Conservation (phyloP, 2,329 filamentous ascomycete genomes). For the Gnomoniopsis sp. region DNA sequence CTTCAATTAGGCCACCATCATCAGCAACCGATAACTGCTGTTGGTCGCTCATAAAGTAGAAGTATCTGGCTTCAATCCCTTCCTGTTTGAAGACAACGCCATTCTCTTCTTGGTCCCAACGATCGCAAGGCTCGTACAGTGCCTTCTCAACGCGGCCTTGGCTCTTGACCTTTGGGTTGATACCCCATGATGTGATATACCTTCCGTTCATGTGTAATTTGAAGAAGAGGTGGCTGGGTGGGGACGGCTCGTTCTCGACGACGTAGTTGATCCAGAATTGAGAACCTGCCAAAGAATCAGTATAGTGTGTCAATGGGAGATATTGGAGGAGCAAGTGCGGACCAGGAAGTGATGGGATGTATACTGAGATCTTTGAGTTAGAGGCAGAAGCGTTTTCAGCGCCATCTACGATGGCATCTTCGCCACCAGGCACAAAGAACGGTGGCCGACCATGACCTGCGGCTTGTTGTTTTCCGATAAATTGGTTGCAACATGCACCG, state of each 20-base stretch:
- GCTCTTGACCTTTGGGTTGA: constrained; percentile 33
- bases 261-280: constrained; percentile 52
- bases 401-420: constrained; percentile 26
- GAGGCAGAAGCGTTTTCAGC: constrained; percentile 29
- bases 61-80: constrained; percentile 47
- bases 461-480: constrained; percentile 5
- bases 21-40: constrained; percentile 39
- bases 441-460: not conserved
- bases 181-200: constrained; percentile 50
- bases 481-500: constrained; percentile 41
- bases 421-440: constrained; percentile 4
- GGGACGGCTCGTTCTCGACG: constrained; percentile 32
- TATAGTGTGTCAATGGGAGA: not conserved
- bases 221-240: constrained; percentile 46
- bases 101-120: constrained; percentile 37
- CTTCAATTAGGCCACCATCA: constrained; percentile 54
- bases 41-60: constrained; percentile 42
- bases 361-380: constrained; percentile 48
- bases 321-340: constrained; percentile 8
- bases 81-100: constrained; percentile 30
- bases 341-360: constrained; percentile 55
- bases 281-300: constrained; percentile 33
- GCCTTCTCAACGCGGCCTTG: constrained; percentile 41
- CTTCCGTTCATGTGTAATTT: constrained; percentile 54
- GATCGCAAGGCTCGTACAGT: constrained; percentile 45